Conservation (phyloP, 2,329 filamentous ascomycete genomes). For the Fusarium virguliforme region DNA sequence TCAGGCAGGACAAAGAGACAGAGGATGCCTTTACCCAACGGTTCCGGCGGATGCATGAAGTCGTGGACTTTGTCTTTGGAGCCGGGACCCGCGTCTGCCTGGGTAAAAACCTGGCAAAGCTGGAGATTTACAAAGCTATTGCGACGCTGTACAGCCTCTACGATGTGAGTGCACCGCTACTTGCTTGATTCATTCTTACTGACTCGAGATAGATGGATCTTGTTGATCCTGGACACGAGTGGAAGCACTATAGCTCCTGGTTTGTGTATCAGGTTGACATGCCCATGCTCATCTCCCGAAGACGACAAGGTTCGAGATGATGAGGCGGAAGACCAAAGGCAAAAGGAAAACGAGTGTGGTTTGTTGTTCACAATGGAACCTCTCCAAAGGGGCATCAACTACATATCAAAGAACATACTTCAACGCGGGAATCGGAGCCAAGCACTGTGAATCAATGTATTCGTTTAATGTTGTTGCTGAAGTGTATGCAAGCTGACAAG, state of each 20-base stretch:
- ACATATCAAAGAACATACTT: too few species aligned
- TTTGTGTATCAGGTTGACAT: neutral
- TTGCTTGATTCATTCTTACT: neutral
- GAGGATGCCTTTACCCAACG: neutral
- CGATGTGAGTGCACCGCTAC: neutral
- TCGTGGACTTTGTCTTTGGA: conserved; percentile 13
- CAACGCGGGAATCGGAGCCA: too few species aligned
- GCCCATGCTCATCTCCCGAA: neutral
- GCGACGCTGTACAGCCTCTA: conserved; percentile 8
- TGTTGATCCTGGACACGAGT: neutral
- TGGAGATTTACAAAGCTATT: conserved; percentile 21
- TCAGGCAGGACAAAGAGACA: neutral
- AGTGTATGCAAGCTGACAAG: too few species aligned
- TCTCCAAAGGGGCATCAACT: too few species aligned
- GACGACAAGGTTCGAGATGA: neutral
- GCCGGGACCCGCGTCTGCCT: conserved; percentile 14
- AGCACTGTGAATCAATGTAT: too few species aligned
- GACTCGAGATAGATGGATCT: neutral
- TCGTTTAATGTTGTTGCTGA: too few species aligned
- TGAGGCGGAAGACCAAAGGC: too few species aligned
- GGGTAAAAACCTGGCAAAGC: conserved; percentile 14
- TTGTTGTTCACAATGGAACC: too few species aligned
- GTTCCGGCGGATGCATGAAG: conserved; percentile 5
- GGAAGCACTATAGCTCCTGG: neutral
- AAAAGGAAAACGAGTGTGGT: too few species aligned